These are phyloP conservation scores for Vigna unguiculata DNA, from an alignment of 306 rosid genomes.

Conservation along the genomic window DNA sequence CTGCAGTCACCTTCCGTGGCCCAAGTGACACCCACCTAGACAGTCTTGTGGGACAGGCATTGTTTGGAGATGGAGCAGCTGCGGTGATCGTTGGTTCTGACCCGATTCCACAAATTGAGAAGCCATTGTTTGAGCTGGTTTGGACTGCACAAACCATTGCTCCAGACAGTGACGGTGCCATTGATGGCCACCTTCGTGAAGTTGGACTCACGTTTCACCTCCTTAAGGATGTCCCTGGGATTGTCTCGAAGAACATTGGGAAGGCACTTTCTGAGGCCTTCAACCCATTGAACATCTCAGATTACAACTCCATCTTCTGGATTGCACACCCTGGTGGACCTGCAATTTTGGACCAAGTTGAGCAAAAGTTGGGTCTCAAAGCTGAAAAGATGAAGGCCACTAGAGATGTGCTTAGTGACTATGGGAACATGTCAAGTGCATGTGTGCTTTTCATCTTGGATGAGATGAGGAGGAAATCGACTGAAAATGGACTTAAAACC, in stretches of 20 bases:
- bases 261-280: too few species aligned
- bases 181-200: constrained; percentile 28
- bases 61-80: constrained; percentile 48
- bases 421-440: constrained; percentile 85
- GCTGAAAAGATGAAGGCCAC: constrained; percentile 46
- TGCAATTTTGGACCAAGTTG: constrained; percentile 46
- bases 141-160: constrained; percentile 73
- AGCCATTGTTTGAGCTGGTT: constrained; percentile 61
- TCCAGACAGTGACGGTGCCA: constrained; percentile 69
- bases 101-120: constrained; percentile 59
- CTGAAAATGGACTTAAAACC: constrained; percentile 48
- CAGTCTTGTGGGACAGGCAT: constrained; percentile 46
- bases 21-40: constrained; percentile 45
- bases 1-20: constrained; percentile 45
- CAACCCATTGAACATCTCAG: too few species aligned
- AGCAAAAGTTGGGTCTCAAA: constrained; percentile 32
- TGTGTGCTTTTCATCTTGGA: constrained; percentile 74
- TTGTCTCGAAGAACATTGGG: too few species aligned
- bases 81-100: constrained; percentile 69
- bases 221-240: too few species aligned
- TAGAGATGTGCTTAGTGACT: constrained; percentile 64
- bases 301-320: constrained; percentile 49
- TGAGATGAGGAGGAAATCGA: constrained; percentile 65
- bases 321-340: constrained; percentile 51
- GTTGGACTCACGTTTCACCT: too few species aligned